Evolutionary conservation across 805 yeast genomes (phyloP).

Genomic region (Millerozyma acaciae): DNA sequence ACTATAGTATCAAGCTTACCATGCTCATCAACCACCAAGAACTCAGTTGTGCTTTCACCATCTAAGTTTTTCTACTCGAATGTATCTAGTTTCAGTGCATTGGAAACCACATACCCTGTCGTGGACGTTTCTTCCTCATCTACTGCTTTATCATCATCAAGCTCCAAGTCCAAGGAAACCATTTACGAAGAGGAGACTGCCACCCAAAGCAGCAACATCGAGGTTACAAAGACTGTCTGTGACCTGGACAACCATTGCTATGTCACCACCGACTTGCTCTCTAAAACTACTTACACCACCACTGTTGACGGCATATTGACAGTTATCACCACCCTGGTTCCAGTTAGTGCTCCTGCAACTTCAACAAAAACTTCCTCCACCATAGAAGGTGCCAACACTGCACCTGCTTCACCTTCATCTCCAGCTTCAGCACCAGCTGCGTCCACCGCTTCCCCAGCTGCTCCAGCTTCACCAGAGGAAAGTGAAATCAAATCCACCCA

Average conservation of each 20-base stretch:
- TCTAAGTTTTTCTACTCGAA: slow-evolving; percentile 18
- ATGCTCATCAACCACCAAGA: too few relatives aligned
- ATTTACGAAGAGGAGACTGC: slow-evolving; percentile 22
- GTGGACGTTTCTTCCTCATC: slow-evolving; percentile 7
- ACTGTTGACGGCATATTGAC: slow-evolving; percentile 38
- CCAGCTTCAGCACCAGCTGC: background rate
- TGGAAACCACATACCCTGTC: slow-evolving; percentile 5
- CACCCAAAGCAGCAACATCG: slow-evolving; percentile 14
- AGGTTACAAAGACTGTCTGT: slow-evolving; percentile 31
- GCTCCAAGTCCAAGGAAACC: slow-evolving; percentile 9
- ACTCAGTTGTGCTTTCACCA: too few relatives aligned
- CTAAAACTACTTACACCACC: slow-evolving; percentile 31
- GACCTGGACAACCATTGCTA: slow-evolving; percentile 23
- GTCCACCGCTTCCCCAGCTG: background rate
- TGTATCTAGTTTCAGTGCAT: slow-evolving; percentile 7
- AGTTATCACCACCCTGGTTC: slow-evolving; percentile 31
- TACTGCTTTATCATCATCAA: background rate
- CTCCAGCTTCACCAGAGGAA: slow-evolving; percentile 5
- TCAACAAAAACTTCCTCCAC: background rate
- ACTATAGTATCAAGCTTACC: slow-evolving; percentile 15
- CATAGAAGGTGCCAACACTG: background rate
- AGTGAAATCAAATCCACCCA: background rate
- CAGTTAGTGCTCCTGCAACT: slow-evolving; percentile 12
- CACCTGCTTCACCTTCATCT: background rate
- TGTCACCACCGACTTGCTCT: slow-evolving; percentile 31